Evolutionary conservation across 2,329 filamentous ascomycete species (phyloP), one percentile per base, ranked within the genome.

Genomic region (Arthrobotrys entomopaga): DNA sequence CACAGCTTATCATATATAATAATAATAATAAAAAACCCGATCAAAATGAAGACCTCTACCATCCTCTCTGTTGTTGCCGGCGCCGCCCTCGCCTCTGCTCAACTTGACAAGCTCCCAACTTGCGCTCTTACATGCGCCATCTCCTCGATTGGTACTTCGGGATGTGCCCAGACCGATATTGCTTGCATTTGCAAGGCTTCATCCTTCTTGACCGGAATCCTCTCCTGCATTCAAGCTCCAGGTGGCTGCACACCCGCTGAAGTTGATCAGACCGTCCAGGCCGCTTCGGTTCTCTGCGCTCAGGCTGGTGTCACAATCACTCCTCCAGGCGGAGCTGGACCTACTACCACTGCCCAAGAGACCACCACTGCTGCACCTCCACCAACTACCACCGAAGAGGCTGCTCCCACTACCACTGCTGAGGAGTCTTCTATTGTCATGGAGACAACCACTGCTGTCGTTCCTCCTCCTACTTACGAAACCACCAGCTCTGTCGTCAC

Each of bases 41-140:
- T 67, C 70, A 74, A 67, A 74, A 74, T 74, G 70, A 74, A 74
- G 70, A 52, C 63, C 70, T 74, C 70, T 59, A 34, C 49, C 48
- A 61, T 74, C 43, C 24, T 74, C 58, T 40, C 63, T 56, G 63
- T 59, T 52, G 70, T 53, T 59, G 57, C 70, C 46, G 63, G 70
- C 57, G 70, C 70, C 42, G 56, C 63, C 58, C 50, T 74, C 40
- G 70, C 70, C 46, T 50, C 63, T 24, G 70, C 70, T 52, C 70
- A 74, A 50, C 57, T 74, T 22, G 70, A 67, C 26, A 19, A 58
- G 34, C 52, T 74, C 52, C 70, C 70, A 58, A 58, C 43, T 10
- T 74, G 70, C 52, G 63, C 70, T 34, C 70, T 74, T 19, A 53
- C 56, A 43, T 74, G 70, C 43, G 70, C 70, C 59, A 74, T 67